A percentile compares a stretch with the other conserved stretches of the same genome.
phyloP scores from a whole-genome alignment of 139 green algal species.

The Zygnema circumcarinatum region DNA sequence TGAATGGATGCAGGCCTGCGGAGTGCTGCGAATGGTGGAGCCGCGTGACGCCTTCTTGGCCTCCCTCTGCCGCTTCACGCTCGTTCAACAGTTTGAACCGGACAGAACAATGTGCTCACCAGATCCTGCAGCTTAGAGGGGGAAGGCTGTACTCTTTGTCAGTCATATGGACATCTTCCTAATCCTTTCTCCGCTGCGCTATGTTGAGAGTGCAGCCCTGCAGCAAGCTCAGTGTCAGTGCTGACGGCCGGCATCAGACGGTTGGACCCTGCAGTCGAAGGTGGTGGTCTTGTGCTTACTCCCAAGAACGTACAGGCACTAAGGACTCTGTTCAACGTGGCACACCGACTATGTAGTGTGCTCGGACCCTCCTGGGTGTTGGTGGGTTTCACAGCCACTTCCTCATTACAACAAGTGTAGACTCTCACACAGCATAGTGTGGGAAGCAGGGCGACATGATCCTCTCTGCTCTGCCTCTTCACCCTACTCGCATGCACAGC shows the following conservation, averaged over 20 bases:
- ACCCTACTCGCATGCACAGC: too few relatives aligned
- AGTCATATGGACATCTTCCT: too few relatives aligned
- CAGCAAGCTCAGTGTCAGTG: not conserved
- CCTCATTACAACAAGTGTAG: too few relatives aligned
- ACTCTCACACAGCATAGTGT: too few relatives aligned
- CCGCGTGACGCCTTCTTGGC: slow-evolving; percentile 77
- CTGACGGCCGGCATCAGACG: slow-evolving; percentile 16
- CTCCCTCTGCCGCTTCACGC: slow-evolving; percentile 77
- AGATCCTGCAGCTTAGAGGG: not conserved
- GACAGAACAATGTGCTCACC: not conserved
- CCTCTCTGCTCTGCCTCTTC: too few relatives aligned
- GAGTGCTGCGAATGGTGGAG: slow-evolving; percentile 63
- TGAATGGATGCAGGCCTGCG: slow-evolving; percentile 23
- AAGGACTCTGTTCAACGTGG: slow-evolving; percentile 84
- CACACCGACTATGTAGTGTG: slow-evolving; percentile 70
- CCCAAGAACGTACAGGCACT: slow-evolving; percentile 82
- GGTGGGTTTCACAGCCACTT: not conserved
- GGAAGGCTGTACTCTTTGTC: too few relatives aligned
- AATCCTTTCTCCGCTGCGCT: too few relatives aligned
- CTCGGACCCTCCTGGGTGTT: slow-evolving; percentile 69
- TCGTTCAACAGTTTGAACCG: slow-evolving; percentile 51
- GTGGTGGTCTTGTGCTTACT: slow-evolving; percentile 64
- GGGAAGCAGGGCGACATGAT: too few relatives aligned
- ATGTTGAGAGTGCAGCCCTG: slow-evolving; percentile 27
- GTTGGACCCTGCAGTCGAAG: slow-evolving; percentile 2